Base-by-base conservation (phyloP, 202 grass and related monocot genomes). In the Brachypodium distachyon region DNA sequence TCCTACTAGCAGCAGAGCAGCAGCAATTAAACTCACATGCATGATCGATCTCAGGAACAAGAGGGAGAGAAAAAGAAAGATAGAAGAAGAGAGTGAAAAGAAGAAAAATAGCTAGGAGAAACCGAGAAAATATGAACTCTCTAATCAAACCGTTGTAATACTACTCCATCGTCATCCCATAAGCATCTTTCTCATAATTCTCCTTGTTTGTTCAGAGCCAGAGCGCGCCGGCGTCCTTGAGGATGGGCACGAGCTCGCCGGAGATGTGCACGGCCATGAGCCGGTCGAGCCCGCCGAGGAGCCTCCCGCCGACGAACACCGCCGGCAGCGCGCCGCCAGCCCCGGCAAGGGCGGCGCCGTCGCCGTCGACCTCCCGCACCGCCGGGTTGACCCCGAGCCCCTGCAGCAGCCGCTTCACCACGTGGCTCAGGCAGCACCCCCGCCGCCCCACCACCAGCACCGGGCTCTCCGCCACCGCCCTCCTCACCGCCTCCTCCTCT, bases 181-280 rank as follows among this genome's bases (percentile, higher is more conserved):
- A 11, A 10, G 31, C 18, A 0, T 29, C 4, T 53, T 3, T 16
- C n/a, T n/a, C n/a, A n/a, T n/a, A 19, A 0, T 23, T 52, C 22
- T 52, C 8, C n/a, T 22, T 2, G 0, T 16, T n/a, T 16, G 2
- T 32, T 96, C 67, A 97, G 9, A 97, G 91, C 91, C 91, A 97
- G 43, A 97, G 91, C 2, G 95, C 95, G 2, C 91, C 89, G 68
- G 94, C 94, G 6, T 90, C 70, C 82, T 97, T 97, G 4, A 97
- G 79, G 18, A 94, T 97, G n/a, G 94, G 91, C 79, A 97, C 91
- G 44, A 97, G 95, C 25, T 97, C 95, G 52, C 95, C 95, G 62
- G 95, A 88, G 67, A 97, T 97, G 78, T 97, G 95, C 42, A 94
- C 91, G 63, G 95, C 91, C 89, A 97, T 97, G 79, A 97, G 88